Conservation (phyloP, 805 yeast species). For the Candida orba region DNA sequence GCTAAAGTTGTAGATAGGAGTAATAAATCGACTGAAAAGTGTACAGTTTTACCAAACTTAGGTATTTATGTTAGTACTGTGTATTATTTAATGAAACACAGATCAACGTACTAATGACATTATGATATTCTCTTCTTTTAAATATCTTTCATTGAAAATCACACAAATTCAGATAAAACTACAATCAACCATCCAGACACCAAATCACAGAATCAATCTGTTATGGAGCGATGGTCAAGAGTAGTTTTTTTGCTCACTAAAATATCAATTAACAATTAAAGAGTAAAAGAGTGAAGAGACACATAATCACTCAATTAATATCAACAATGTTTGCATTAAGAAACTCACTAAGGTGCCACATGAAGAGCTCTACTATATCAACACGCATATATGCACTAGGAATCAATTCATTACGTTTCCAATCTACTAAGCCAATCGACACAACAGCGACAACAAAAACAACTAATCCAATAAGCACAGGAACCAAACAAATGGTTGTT, state of each 20-base stretch:
- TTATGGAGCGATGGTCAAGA: no score
- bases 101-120: not conserved
- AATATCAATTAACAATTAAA: no score
- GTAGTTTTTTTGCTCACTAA: not conserved
- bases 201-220: no score
- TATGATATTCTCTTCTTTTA: no score
- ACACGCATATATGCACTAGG: not conserved
- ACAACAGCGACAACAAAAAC: not conserved
- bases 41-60: constrained; percentile 48
- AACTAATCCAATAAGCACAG: no score
- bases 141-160: no score
- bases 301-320: not conserved
- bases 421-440: not conserved
- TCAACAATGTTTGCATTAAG: constrained; percentile 1
- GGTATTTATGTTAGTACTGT: not conserved
- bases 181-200: no score
- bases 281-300: not conserved
- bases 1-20: constrained; percentile 62
- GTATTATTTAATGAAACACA: no score
- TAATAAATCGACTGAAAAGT: constrained; percentile 50
- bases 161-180: no score
- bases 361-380: not conserved
- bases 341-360: not conserved
- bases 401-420: constrained; percentile 1
- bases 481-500: constrained; percentile 25